phyloP scores from a whole-genome alignment of 2,329 filamentous ascomycete genomes.

The Aspergillus sclerotialis region DNA sequence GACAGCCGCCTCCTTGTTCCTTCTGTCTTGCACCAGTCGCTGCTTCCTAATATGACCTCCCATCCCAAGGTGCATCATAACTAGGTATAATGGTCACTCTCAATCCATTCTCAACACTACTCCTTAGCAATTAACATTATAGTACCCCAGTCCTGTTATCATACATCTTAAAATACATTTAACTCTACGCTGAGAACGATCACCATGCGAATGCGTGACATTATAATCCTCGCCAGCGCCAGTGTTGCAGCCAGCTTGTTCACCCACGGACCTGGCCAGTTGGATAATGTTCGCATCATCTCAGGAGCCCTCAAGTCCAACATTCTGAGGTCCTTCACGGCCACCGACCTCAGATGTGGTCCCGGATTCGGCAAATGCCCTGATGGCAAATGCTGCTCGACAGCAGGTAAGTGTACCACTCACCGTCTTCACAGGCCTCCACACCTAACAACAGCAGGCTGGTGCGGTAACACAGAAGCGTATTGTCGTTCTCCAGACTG shows the following conservation, averaged over 20 bases:
- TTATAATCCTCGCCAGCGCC: slow-evolving; percentile 8
- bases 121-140: slow-evolving; percentile 3
- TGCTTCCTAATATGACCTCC: not conserved
- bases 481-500: slow-evolving; percentile 37
- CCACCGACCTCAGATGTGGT: slow-evolving; percentile 32
- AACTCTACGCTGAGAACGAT: slow-evolving; percentile 3
- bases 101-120: slow-evolving; percentile 1
- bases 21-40: no score
- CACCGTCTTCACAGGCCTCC: not conserved
- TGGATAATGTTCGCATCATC: no score
- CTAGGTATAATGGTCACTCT: not conserved
- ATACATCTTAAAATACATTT: slow-evolving; percentile 14
- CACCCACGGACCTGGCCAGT: no score
- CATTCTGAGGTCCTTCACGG: no score
- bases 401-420: slow-evolving; percentile 22
- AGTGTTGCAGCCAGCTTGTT: slow-evolving; percentile 8
- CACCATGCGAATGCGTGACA: slow-evolving; percentile 17
- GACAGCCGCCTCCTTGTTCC: no score
- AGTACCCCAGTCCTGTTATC: slow-evolving; percentile 12
- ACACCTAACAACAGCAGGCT: slow-evolving; percentile 22
- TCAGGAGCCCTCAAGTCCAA: not conserved
- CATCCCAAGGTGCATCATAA: not conserved
- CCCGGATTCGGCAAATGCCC: slow-evolving; percentile 26
- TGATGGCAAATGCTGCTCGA: slow-evolving; percentile 32
- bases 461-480: slow-evolving; percentile 28